A percentile compares a stretch with the other conserved stretches of the same genome.
phyloP scores from a whole-genome alignment of 148 eudicot species.

The Persicaria tinctoria region DNA sequence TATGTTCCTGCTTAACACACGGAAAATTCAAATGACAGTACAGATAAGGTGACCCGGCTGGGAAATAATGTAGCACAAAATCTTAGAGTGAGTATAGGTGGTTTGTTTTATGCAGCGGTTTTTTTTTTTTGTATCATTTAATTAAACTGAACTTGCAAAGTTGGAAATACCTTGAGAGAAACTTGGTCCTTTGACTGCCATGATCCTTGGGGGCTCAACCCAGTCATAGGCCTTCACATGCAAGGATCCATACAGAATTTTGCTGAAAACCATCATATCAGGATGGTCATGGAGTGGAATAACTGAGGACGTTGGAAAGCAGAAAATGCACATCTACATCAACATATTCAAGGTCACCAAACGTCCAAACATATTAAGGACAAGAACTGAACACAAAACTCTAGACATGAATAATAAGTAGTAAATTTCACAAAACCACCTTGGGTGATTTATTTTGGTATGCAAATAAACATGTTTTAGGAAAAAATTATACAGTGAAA shows the following conservation, averaged over 20 bases:
- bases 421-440: neutral
- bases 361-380: neutral
- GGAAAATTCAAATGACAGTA: too few relatives aligned
- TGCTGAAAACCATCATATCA: conserved; percentile 94
- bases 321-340: conserved; percentile 93
- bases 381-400: neutral
- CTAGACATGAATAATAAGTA: neutral
- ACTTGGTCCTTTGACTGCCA: conserved; percentile 33
- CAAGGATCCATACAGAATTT: conserved; percentile 89
- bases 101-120: neutral
- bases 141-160: neutral
- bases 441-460: neutral
- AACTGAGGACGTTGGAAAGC: conserved; percentile 87
- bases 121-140: neutral
- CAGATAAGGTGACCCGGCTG: too few relatives aligned
- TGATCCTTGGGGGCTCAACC: conserved; percentile 70
- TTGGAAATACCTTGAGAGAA: conserved; percentile 40
- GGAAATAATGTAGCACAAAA: too few relatives aligned
- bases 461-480: neutral
- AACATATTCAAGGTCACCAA: neutral
- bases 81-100: too few relatives aligned
- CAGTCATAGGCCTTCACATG: conserved; percentile 96
- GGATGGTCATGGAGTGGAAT: conserved; percentile 99
- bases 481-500: neutral
- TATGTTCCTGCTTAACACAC: too few relatives aligned